phyloP scores from a whole-genome alignment of 768 basidiomycete genomes.

The Boletus huronensis region DNA sequence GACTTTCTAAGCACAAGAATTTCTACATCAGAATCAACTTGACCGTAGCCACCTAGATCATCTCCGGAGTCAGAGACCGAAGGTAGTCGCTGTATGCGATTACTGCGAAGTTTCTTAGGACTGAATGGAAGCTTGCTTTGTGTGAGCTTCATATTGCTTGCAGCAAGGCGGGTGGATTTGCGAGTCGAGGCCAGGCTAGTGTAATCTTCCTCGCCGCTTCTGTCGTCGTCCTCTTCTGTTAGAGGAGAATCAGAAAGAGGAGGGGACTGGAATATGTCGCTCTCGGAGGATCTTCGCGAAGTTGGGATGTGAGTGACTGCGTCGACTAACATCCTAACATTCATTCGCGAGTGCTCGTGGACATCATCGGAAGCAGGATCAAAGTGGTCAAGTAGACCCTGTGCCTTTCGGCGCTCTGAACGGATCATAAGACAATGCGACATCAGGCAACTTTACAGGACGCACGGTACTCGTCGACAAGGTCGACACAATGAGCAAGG shows the following conservation, averaged over 20 bases:
- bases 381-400: slow-evolving; percentile 47
- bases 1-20: slow-evolving; percentile 41
- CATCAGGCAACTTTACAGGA: slow-evolving; percentile 2
- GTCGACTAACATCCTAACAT: slow-evolving; percentile 34
- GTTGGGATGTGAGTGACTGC: slow-evolving; percentile 1
- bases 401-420: slow-evolving; percentile 44
- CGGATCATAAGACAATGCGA: slow-evolving; percentile 6
- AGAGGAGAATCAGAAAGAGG: slow-evolving; percentile 15
- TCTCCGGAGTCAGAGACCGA: slow-evolving; percentile 36
- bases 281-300: slow-evolving; percentile 8
- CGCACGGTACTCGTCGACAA: slow-evolving; percentile 59
- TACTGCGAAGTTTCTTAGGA: slow-evolving; percentile 56
- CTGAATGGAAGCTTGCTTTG: slow-evolving; percentile 57
- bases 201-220: slow-evolving; percentile 15
- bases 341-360: slow-evolving; percentile 57
- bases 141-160: neutral
- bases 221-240: slow-evolving; percentile 29
- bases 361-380: slow-evolving; percentile 55
- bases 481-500: slow-evolving; percentile 34
- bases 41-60: slow-evolving; percentile 38
- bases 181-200: slow-evolving; percentile 2
- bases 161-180: slow-evolving; percentile 18
- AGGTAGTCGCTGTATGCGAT: slow-evolving; percentile 22
- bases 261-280: slow-evolving; percentile 7
- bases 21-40: slow-evolving; percentile 28